Base-by-base conservation (phyloP, 495 filamentous ascomycete genomes). In the Hamigera avellanea region DNA sequence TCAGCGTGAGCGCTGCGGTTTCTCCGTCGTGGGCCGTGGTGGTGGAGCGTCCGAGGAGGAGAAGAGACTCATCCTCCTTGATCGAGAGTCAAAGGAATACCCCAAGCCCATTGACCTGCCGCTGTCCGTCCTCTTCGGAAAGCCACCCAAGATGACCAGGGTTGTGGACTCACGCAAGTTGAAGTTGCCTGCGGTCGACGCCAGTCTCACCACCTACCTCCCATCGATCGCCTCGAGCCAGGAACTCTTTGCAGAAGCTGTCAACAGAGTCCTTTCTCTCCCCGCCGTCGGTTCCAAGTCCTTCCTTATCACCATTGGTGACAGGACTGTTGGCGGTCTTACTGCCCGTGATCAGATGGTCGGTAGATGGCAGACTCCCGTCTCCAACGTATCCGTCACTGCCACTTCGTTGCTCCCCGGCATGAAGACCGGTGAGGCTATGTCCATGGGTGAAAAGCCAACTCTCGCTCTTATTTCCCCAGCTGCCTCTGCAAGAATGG, bases 401-500 rank as follows among this genome's bases (percentile, higher is more conserved):
- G 77, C 82, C 0, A 84, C 87, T 0, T 80, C 86, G 1, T 72
- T 96, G 43, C 73, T 70, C 19, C 54, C 74, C 13, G 80, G 78
- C 13, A 67, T 81, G 4, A 79, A 70, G 49, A 85, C 84, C 32
- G 91, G 91, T 42, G 91, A 96, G 58, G 86, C 88, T 6, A 94
- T 95, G 85, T 83, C 86, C 0, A 94, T 95, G 79, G 91, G 91
- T 19, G 89, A 96, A 60, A 93, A 83, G 61, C 87, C 93, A 12
- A 82, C 77, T 0, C 59, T 96, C 26, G 93, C 93, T 12, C 66
- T 96, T 8, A 93, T 98, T 36, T 93, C 84, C 9, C 76, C 88
- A 7, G 84, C 80, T 33, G 86, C 91, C n/a, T 95, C 91, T 16
- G 86, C 91, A 6, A 73, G 86, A 14, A 96, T 98, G 93, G 87